Percentiles rank a stretch among this genome's conserved stretches.
These are phyloP conservation scores for Parmelia sp. DNA, from an alignment of 495 filamentous ascomycete genomes.

Conservation along the genomic window DNA sequence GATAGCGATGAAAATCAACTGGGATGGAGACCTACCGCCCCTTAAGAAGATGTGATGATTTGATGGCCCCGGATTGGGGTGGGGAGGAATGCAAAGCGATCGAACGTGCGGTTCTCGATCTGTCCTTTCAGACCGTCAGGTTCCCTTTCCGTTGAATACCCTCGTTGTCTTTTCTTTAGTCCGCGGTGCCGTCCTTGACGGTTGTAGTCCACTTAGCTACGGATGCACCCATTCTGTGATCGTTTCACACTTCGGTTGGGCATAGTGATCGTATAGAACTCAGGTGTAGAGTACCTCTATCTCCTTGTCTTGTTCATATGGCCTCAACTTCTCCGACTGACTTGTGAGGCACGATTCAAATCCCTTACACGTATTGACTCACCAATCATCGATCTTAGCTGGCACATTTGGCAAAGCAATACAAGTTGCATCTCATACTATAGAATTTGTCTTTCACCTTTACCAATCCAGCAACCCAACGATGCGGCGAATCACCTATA, in stretches of 20 bases:
- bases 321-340: too few species aligned
- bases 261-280: too few species aligned
- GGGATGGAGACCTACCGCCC: constrained; percentile 36
- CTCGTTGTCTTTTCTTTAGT: not conserved
- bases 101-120: not conserved
- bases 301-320: too few species aligned
- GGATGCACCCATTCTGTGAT: not conserved
- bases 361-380: not conserved
- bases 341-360: not conserved
- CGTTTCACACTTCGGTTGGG: not conserved
- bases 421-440: not conserved
- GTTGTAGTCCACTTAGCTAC: not conserved
- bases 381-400: too few species aligned
- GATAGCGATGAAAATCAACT: constrained; percentile 40
- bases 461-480: too few species aligned
- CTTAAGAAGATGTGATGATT: constrained; percentile 26
- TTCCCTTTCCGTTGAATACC: not conserved
- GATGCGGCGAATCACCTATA: too few species aligned
- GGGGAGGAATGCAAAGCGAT: constrained; percentile 7
- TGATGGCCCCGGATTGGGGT: too few species aligned
- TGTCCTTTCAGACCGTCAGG: not conserved
- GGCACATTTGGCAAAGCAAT: not conserved
- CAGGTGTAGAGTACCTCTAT: too few species aligned
- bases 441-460: too few species aligned
- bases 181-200: not conserved